A percentile compares a stretch with the other conserved stretches of the same genome.
phyloP scores from a whole-genome alignment of 139 green algal genomes.

The Cymbomonas tetramitiformis region DNA sequence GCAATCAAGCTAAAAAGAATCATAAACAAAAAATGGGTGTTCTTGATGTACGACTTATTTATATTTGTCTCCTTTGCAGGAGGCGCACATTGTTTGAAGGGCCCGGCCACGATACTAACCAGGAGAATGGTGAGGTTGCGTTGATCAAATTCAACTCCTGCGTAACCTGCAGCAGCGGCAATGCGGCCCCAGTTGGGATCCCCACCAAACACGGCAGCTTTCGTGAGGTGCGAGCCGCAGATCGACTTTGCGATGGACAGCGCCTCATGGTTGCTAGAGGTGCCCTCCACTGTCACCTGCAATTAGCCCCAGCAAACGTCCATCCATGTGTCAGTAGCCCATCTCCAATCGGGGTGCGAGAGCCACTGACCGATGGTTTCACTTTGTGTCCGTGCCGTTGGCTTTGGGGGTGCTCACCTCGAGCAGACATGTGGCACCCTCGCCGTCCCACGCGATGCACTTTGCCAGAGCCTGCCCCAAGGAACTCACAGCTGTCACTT shows the following conservation, averaged over 20 bases:
- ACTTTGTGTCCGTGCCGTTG: background rate
- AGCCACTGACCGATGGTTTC: too few relatives aligned
- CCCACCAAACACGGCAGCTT: conserved; percentile 84
- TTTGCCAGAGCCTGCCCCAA: conserved; percentile 64
- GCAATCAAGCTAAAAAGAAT: too few relatives aligned
- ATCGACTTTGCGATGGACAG: conserved; percentile 58
- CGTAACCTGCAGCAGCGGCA: conserved; percentile 80
- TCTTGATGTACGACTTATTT: too few relatives aligned
- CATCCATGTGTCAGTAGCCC: too few relatives aligned
- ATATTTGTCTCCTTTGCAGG: too few relatives aligned
- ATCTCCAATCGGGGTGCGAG: too few relatives aligned
- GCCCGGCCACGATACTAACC: too few relatives aligned
- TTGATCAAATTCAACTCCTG: conserved; percentile 73
- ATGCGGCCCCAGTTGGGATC: conserved; percentile 98
- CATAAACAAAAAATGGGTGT: too few relatives aligned
- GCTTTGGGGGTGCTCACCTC: conserved; percentile 56
- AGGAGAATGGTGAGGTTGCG: conserved; percentile 62
- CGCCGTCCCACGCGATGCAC: conserved; percentile 92
- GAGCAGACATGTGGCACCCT: conserved; percentile 88
- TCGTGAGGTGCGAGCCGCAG: conserved; percentile 63
- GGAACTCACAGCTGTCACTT: conserved; percentile 14
- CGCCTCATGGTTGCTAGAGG: conserved; percentile 36
- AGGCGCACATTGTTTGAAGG: too few relatives aligned
- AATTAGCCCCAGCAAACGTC: too few relatives aligned
- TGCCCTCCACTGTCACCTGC: too few relatives aligned